Conservation (phyloP, 257 asterid species). For the Solanum sejunctum region DNA sequence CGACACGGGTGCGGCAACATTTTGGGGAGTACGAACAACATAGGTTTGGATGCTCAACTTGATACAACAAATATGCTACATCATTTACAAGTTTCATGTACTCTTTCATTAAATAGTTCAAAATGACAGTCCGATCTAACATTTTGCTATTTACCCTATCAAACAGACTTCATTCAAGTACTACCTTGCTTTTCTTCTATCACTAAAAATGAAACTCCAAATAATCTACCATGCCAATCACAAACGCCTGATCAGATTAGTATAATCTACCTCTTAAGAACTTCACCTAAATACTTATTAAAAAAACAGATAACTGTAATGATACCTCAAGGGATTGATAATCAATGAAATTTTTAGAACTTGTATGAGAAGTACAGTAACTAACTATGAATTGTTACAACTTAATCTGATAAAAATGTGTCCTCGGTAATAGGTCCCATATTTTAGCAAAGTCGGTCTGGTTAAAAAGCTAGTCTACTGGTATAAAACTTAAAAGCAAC, state of each 20-base stretch:
- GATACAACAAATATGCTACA: background rate
- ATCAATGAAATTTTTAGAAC: background rate
- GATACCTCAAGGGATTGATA: background rate
- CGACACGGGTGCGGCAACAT: no score
- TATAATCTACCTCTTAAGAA: background rate
- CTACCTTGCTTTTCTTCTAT: background rate
- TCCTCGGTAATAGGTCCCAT: background rate
- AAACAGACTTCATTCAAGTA: background rate
- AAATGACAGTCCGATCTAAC: background rate
- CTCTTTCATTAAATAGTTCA: background rate
- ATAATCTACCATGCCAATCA: background rate
- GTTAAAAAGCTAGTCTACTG: background rate
- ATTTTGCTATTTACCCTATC: background rate
- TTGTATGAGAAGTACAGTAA: background rate
- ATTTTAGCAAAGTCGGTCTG: background rate
- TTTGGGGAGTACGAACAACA: no score
- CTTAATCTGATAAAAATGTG: background rate
- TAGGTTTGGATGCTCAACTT: background rate
- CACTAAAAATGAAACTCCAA: background rate
- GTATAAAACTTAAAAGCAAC: background rate
- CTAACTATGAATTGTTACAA: background rate
- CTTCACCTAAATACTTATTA: background rate
- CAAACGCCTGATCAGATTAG: background rate
- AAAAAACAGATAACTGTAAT: background rate
- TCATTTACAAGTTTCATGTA: background rate